Percentiles rank a stretch among this genome's conserved stretches.
Conservation (phyloP, 805 yeast genomes). For the Yamadazyma nakazawae region DNA sequence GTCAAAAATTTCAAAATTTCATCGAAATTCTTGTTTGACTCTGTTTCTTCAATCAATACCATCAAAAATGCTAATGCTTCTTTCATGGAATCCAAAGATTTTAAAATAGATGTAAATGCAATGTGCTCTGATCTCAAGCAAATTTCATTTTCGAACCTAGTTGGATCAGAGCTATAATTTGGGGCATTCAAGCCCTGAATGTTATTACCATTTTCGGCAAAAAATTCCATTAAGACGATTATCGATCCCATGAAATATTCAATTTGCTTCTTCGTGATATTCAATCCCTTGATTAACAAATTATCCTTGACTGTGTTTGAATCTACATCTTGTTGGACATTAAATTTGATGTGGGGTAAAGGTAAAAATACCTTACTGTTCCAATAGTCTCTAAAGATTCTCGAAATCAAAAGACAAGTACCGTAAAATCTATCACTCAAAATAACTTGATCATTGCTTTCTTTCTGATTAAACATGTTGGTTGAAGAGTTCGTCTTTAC, state of each 20-base stretch:
- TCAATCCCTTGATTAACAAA: conserved; percentile 43
- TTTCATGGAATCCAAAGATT: conserved; percentile 71
- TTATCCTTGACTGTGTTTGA: conserved; percentile 39
- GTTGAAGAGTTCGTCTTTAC: conserved; percentile 9
- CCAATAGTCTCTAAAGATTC: conserved; percentile 83
- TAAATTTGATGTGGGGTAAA: conserved; percentile 39
- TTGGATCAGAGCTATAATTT: conserved; percentile 47
- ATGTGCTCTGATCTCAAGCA: conserved; percentile 87
- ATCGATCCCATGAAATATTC: conserved; percentile 72
- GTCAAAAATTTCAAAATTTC: conserved; percentile 70
- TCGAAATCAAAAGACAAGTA: conserved; percentile 69
- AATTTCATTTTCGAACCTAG: conserved; percentile 55
- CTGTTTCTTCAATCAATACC: conserved; percentile 72
- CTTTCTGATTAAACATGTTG: conserved; percentile 6
- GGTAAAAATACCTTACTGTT: conserved; percentile 58
- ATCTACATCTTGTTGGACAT: conserved; percentile 35
- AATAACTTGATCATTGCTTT: conserved; percentile 67
- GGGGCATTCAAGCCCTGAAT: conserved; percentile 64
- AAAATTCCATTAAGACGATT: conserved; percentile 65
- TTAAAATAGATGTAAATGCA: conserved; percentile 74
- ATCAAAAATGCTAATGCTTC: conserved; percentile 88
- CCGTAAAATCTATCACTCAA: conserved; percentile 92
- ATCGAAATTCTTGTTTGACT: conserved; percentile 46
- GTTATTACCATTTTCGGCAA: conserved; percentile 58
- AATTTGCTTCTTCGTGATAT: conserved; percentile 48